Evolutionary conservation across 1,139 yeast species (phyloP), one percentile per base, ranked within the genome.

Genomic region (Petasospora rhodanensis): DNA sequence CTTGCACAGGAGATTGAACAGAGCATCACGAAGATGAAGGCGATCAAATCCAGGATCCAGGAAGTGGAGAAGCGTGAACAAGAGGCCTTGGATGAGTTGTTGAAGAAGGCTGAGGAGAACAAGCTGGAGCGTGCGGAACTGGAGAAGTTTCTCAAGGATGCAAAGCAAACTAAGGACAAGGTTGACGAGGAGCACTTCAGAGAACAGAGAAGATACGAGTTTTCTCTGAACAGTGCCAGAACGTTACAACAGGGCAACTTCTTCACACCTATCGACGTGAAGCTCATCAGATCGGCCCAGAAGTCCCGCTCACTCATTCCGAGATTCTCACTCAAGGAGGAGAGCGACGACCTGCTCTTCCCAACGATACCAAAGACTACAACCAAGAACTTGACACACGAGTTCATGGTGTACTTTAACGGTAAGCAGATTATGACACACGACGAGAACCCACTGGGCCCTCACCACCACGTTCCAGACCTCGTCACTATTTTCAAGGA

Each of bases 201-300:
- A 28, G 71, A 70, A 34, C 51, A 63, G 23, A 65, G 67, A 30
- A 79, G 82, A 1, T 73, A 59, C 45, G 80, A 75, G n/a, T 28
- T 25, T 18, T 24, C 37, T 2, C 7, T 37, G 14, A 32, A 33
- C 10, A 48, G 60, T 14, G 64, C 73, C 7, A 55, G 70, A 21
- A 56, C 73, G 0, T 46, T 76, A 15, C 72, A 61, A 21, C 47
- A 61, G 15, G 56, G 61, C 4, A 72, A 72, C 42, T 76, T 75
- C 45, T 77, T 76, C 54, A 64, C 75, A 10, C 76, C 79, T 1
- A 52, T 57, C 11, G 51, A 42, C 32, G 45, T 41, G 29, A 26
- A 34, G 10, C 26, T 43, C 17, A 30, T 38, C 4, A 36, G 30
- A 23, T 26, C 24, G 10, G 33, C 38, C 3, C 35, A 37, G 28